phyloP scores from a whole-genome alignment of 164 flowering plant genomes.

The Dillenia suffruticosa region DNA sequence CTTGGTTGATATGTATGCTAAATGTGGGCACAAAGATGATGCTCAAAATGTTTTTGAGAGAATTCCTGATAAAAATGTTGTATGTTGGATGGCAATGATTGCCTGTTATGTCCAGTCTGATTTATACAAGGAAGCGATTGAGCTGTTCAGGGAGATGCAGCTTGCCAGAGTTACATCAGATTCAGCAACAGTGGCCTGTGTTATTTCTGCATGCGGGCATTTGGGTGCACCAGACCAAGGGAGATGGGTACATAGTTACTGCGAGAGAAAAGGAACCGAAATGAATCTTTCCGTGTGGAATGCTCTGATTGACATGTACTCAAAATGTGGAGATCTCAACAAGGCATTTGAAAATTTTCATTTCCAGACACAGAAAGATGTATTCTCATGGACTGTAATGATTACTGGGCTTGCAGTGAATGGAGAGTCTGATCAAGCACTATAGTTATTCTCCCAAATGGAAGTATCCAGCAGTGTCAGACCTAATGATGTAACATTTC shows the following conservation, averaged over 20 bases:
- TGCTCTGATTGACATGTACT: constrained; percentile 35
- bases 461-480: constrained; percentile 14
- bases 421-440: constrained; percentile 21
- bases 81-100: constrained; percentile 32
- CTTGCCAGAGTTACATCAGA: constrained; percentile 13
- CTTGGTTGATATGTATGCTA: constrained; percentile 28
- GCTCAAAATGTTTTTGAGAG: constrained; percentile 19
- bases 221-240: constrained; percentile 29
- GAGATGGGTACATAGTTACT: constrained; percentile 24
- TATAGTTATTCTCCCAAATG: constrained; percentile 25
- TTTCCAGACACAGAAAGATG: constrained; percentile 17
- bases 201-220: constrained; percentile 25
- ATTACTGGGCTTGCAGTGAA: constrained; percentile 35
- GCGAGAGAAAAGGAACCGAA: constrained; percentile 13
- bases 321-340: constrained; percentile 32
- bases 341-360: constrained; percentile 26
- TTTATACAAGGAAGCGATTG: constrained; percentile 21
- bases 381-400: constrained; percentile 32
- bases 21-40: constrained; percentile 18
- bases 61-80: constrained; percentile 23
- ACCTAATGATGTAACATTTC: constrained; percentile 33
- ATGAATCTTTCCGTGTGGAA: constrained; percentile 16
- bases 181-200: constrained; percentile 26
- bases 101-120: constrained; percentile 24
- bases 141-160: constrained; percentile 32